Conservation (phyloP, 148 eudicot genomes). For the Salicornia ramosissima region DNA sequence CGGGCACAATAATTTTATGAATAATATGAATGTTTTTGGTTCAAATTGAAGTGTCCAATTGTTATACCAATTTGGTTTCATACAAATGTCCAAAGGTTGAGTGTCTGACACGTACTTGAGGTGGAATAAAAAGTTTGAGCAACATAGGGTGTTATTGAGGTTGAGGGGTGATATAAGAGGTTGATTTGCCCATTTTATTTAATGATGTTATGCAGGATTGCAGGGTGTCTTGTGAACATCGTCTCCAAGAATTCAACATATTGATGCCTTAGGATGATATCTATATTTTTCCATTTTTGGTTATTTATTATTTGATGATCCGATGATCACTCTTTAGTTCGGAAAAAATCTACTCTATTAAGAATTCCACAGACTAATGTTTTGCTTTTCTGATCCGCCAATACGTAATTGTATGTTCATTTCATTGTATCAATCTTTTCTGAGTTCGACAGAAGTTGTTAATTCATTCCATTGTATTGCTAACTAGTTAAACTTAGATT, state of each 20-base stretch:
- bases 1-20: no score
- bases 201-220: background rate
- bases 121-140: no score
- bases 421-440: background rate
- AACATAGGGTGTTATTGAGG: background rate
- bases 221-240: background rate
- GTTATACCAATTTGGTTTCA: no score
- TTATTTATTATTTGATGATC: background rate
- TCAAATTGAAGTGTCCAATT: no score
- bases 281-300: background rate
- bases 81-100: no score
- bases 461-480: background rate
- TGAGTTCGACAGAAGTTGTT: background rate
- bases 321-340: background rate
- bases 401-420: background rate
- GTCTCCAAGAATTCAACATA: background rate
- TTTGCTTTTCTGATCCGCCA: background rate
- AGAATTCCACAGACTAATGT: background rate
- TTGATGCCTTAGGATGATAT: background rate
- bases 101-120: no score
- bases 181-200: conserved; percentile 1
- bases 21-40: no score
- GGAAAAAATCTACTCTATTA: background rate
- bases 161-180: background rate
- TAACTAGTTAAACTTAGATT: background rate